These are phyloP conservation scores for Suhomyces maxii DNA, from an alignment of 1,139 yeast genomes.

Conservation along the genomic window DNA sequence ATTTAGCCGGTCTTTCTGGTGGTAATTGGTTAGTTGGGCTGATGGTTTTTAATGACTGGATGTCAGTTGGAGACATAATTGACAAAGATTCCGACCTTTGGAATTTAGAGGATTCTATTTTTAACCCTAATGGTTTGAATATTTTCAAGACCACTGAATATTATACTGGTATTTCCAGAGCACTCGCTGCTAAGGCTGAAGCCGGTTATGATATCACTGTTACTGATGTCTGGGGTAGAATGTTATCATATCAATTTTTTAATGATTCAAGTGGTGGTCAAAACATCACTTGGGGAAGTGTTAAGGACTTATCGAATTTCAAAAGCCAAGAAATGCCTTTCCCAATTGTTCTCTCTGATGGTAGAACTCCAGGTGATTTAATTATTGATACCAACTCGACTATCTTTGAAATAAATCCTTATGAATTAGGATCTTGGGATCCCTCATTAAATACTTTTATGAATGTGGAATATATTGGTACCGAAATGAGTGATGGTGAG, in stretches of 20 bases:
- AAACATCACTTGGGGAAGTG: conserved; percentile 41
- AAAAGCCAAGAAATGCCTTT: conserved; percentile 40
- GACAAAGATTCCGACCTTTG: conserved; percentile 31
- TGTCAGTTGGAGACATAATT: conserved; percentile 37
- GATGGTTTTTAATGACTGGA: conserved; percentile 38
- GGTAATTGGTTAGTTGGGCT: conserved; percentile 48
- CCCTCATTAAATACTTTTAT: conserved; percentile 34
- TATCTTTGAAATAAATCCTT: conserved; percentile 42
- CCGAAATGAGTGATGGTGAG: conserved; percentile 29
- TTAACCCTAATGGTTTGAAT: conserved; percentile 41
- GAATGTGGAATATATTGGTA: conserved; percentile 37
- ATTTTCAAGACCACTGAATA: conserved; percentile 34
- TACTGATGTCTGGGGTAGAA: conserved; percentile 50
- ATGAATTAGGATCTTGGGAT: conserved; percentile 50
- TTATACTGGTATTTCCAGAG: conserved; percentile 29
- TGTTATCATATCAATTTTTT: conserved; percentile 40
- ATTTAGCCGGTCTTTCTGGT: conserved; percentile 45
- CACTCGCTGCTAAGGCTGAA: conserved; percentile 31
- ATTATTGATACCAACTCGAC: conserved; percentile 41
- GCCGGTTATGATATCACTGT: conserved; percentile 40
- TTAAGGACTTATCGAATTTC: conserved; percentile 29
- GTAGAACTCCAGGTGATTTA: conserved; percentile 37
- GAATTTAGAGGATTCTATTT: conserved; percentile 41
- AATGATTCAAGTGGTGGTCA: conserved; percentile 26
- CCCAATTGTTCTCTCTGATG: conserved; percentile 43